Base-by-base conservation (phyloP, 805 yeast species). In the Lachancea sp. region DNA sequence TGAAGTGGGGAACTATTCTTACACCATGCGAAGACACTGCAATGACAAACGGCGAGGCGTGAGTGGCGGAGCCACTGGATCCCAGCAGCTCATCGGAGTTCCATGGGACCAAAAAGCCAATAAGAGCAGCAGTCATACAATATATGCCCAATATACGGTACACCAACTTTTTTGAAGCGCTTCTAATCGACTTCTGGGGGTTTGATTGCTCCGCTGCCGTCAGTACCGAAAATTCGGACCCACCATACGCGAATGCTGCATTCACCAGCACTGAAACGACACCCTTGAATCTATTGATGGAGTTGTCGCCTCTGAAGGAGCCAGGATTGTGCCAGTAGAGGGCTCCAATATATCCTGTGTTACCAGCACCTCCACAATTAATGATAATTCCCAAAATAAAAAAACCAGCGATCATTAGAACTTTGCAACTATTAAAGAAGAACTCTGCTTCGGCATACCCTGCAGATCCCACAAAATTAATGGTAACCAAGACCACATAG, bases 1-100 rank as follows among this genome's bases (percentile, higher is more conserved):
- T 78, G 48, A 82, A 77, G 34, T 80, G 75, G 36, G 88, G 88
- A 37, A 80, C 71, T 28, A 77, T 84, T 35, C 67, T 63, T 48
- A 81, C 77, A 51, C 82, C 81, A 29, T 74, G 83, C 41, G 69
- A 65, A 23, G 69, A 58, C 40, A 78, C 67, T 23, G 85, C 83
- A 56, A 80, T 70, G 42, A 80, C 83, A 50, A 74, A 80, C 21
- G 87, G 86, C 13, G 87, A 80, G 1, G 82, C 78, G 23, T 73
- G 61, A 34, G 74, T 67, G 44, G 69, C 75, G 31, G 65, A 60
- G 36, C 60, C 50, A 17, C 61, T 50, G 3, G 67, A 51, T 20
- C 79, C 78, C 52, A 64, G 61, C 36, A 72, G 59, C 54, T 68
- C 57, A 28, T 65, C 52, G 16, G 67, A 57, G 50, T 71, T 55